Percentiles rank a stretch among this genome's conserved stretches.
These are phyloP conservation scores for Curvularia eragrostidis DNA, from an alignment of 2,329 filamentous ascomycete genomes.

Conservation along the genomic window DNA sequence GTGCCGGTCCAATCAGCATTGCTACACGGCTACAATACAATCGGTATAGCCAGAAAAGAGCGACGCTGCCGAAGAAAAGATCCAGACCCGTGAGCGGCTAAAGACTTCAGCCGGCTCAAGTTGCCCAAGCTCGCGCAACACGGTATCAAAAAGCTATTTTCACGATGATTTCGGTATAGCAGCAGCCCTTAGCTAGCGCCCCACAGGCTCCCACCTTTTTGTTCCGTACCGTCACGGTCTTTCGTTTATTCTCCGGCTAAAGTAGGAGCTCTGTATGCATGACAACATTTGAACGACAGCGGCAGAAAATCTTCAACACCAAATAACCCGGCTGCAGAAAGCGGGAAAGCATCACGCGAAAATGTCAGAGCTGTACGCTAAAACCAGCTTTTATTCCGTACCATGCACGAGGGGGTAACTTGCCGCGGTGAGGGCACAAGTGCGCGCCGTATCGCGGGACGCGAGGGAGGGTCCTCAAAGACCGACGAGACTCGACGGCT, in stretches of 20 bases:
- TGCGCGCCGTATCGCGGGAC: constrained; percentile 19
- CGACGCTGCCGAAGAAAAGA: not conserved
- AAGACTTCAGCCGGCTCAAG: not conserved
- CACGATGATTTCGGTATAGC: not conserved
- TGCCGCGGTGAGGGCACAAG: constrained; percentile 5
- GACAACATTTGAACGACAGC: not conserved
- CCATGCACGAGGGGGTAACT: not conserved
- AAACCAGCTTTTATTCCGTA: not conserved
- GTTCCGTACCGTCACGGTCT: not conserved
- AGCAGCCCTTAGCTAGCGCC: not conserved
- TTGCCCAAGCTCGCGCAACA: not conserved
- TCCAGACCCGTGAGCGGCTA: not conserved
- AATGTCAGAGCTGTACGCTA: not conserved
- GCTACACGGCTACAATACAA: not conserved
- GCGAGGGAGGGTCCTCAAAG: constrained; percentile 23
- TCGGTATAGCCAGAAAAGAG: not conserved
- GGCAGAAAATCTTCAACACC: not conserved
- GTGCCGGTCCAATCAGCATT: not conserved
- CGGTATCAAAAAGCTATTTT: not conserved
- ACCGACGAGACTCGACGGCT: constrained; percentile 24
- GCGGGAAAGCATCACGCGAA: not conserved
- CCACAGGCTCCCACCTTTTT: not conserved
- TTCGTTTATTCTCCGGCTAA: not conserved
- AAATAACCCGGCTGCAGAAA: not conserved
- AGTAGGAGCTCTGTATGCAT: not conserved